These are phyloP conservation scores for Trametes cinnabarina DNA, from an alignment of 768 basidiomycete species.

Conservation along the genomic window DNA sequence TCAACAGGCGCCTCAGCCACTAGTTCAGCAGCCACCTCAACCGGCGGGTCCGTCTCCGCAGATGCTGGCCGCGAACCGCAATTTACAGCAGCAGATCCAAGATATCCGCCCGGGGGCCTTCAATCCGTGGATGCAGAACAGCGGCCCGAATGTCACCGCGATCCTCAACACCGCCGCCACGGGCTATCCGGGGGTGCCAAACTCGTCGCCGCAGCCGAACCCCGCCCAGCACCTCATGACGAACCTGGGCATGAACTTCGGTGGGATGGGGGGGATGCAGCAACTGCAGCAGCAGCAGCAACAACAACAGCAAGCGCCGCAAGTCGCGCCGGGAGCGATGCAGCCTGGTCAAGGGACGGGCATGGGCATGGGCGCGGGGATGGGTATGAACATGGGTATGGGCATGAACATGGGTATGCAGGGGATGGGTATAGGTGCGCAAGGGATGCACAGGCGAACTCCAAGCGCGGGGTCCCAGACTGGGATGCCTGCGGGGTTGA, in stretches of 20 bases:
- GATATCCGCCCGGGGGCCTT: slow-evolving; percentile 5
- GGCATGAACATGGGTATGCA: not conserved
- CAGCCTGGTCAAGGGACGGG: not conserved
- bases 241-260: slow-evolving; percentile 11
- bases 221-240: not conserved
- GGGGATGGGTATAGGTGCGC: slow-evolving; percentile 18
- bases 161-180: not conserved
- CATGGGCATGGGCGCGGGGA: not conserved
- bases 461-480: slow-evolving; percentile 18
- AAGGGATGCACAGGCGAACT: slow-evolving; percentile 28
- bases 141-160: slow-evolving; percentile 6
- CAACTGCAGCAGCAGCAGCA: not conserved
- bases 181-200: not conserved
- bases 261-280: slow-evolving; percentile 1
- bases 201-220: not conserved
- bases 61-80: not conserved
- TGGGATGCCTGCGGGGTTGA: slow-evolving; percentile 28
- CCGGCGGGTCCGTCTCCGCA: slow-evolving; percentile 1
- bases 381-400: not conserved
- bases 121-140: slow-evolving; percentile 10
- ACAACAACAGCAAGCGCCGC: not conserved
- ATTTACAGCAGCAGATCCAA: not conserved
- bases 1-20: not conserved
- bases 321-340: not conserved
- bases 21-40: not conserved